Conservation (phyloP, 1,139 yeast species). For the Nakaseomyces nivariensis region DNA sequence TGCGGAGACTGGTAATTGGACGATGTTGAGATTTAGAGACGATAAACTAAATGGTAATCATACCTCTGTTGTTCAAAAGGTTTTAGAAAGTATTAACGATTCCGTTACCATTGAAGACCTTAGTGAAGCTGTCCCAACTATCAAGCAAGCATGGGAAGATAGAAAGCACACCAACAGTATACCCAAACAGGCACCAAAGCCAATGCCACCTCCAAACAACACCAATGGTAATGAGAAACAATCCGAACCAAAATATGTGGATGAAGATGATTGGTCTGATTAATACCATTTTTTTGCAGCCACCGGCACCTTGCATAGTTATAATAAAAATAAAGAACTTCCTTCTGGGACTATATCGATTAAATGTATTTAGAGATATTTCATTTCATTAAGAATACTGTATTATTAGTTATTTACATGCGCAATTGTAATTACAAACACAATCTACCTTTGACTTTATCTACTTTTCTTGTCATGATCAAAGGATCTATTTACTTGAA, state of each 20-base stretch:
- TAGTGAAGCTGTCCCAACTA: constrained; percentile 37
- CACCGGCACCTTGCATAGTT: too few species aligned
- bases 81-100: constrained; percentile 74
- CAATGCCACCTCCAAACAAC: background rate
- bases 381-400: constrained; percentile 1
- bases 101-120: constrained; percentile 76
- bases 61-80: constrained; percentile 66
- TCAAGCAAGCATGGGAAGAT: constrained; percentile 40
- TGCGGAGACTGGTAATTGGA: constrained; percentile 54
- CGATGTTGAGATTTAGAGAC: constrained; percentile 78
- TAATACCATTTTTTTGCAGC: constrained; percentile 4
- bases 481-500: background rate
- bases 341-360: background rate
- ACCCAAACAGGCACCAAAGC: constrained; percentile 1
- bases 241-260: constrained; percentile 25
- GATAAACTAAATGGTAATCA: constrained; percentile 89
- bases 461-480: background rate
- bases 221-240: constrained; percentile 5
- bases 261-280: constrained; percentile 30
- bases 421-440: background rate
- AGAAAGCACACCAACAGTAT: constrained; percentile 28
- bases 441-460: background rate
- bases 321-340: too few species aligned
- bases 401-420: constrained; percentile 3
- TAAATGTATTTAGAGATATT: background rate